Percentiles rank a stretch among this genome's conserved stretches.
Evolutionary conservation across 2,329 filamentous ascomycete species (phyloP).

Genomic region (Fusarium sp.): DNA sequence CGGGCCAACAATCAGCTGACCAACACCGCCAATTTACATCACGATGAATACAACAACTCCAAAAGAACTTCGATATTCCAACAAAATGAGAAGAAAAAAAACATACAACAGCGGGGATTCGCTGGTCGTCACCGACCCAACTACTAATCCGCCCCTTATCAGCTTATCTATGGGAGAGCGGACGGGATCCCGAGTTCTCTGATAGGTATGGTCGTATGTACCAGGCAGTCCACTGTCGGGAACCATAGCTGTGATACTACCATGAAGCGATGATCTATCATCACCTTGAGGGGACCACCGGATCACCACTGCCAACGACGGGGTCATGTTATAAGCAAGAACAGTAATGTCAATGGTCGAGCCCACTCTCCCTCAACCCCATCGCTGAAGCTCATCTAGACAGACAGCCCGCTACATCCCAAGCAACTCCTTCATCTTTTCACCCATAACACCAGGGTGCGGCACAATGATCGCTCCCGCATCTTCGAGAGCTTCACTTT

Average conservation of each 20-base stretch:
- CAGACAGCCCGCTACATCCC: background rate
- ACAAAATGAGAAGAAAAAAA: background rate
- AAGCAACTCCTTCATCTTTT: conserved; percentile 50
- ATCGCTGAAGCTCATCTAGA: background rate
- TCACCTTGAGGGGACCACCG: background rate
- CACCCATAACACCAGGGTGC: conserved; percentile 54
- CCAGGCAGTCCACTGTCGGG: background rate
- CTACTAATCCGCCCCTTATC: background rate
- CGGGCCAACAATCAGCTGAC: background rate
- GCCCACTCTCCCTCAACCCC: too few species aligned
- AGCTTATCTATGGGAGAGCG: conserved; percentile 7
- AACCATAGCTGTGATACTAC: background rate
- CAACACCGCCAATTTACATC: background rate
- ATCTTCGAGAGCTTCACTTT: conserved; percentile 50
- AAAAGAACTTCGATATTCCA: background rate
- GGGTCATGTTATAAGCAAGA: background rate
- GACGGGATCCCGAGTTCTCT: conserved; percentile 5
- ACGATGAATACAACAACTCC: background rate
- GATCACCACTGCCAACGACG: background rate
- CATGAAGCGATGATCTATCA: background rate
- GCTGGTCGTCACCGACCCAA: background rate
- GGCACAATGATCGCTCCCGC: conserved; percentile 54
- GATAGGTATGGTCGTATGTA: conserved; percentile 6
- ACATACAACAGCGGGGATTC: background rate
- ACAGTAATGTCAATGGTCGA: background rate